A percentile compares a stretch with the other conserved stretches of the same genome.
phyloP scores from a whole-genome alignment of 1,139 yeast genomes.

The Blastobotrys malaysiensis region DNA sequence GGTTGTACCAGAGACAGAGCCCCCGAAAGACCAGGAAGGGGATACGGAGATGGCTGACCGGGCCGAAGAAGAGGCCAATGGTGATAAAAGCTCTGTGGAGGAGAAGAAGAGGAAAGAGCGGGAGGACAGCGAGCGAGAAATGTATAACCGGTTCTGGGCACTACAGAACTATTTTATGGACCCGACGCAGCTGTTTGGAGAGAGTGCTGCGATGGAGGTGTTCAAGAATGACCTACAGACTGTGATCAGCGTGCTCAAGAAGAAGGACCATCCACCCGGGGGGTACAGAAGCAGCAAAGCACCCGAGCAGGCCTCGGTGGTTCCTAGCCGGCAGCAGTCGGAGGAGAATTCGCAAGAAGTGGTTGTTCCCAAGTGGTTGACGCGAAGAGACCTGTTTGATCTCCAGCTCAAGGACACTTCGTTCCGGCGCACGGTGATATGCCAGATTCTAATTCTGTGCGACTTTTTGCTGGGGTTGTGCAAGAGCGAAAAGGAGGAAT shows the following conservation, averaged over 20 bases:
- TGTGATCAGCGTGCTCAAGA: slow-evolving; percentile 14
- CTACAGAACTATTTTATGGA: slow-evolving; percentile 27
- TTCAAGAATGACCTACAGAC: slow-evolving; percentile 19
- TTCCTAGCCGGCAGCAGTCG: slow-evolving; percentile 3
- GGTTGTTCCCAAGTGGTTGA: slow-evolving; percentile 36
- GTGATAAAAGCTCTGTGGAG: not conserved
- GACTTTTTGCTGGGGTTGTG: slow-evolving; percentile 29
- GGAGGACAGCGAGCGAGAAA: slow-evolving; percentile 2
- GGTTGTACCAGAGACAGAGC: slow-evolving; percentile 4
- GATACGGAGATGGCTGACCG: slow-evolving; percentile 5
- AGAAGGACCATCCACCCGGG: slow-evolving; percentile 13
- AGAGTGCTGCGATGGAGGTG: slow-evolving; percentile 11
- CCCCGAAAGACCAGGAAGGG: slow-evolving; percentile 9
- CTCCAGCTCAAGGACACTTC: slow-evolving; percentile 33
- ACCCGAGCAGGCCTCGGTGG: slow-evolving; percentile 3
- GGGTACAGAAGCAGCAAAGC: not conserved
- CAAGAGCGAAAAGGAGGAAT: slow-evolving; percentile 16
- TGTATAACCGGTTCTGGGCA: slow-evolving; percentile 29
- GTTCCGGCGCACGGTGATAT: slow-evolving; percentile 31
- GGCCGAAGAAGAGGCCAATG: slow-evolving; percentile 2
- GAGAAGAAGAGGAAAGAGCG: not conserved
- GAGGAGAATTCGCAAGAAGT: slow-evolving; percentile 15
- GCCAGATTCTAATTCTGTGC: slow-evolving; percentile 30
- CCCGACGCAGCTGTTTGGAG: slow-evolving; percentile 23
- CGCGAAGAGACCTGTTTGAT: slow-evolving; percentile 32